Percentiles rank a stretch among this genome's conserved stretches.
Evolutionary conservation across 1,284 basidiomycete species (phyloP).

Genomic region (Laetiporus sulphureus): DNA sequence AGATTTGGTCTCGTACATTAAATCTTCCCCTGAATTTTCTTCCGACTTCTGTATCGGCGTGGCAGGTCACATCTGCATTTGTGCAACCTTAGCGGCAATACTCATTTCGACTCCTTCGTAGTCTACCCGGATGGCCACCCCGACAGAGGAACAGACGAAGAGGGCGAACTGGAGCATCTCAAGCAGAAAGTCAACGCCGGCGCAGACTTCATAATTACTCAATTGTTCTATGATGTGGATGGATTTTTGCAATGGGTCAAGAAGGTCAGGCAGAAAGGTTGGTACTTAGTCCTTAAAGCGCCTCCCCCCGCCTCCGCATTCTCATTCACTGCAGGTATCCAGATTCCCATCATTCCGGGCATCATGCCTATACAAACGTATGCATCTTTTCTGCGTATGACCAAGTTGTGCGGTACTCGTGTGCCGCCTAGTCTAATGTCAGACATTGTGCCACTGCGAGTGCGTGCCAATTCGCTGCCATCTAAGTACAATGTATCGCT

Average conservation of each 20-base stretch:
- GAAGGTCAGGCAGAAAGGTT: slow-evolving; percentile 69
- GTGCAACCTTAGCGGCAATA: slow-evolving; percentile 16
- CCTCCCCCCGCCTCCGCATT: neutral
- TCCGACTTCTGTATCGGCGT: slow-evolving; percentile 90
- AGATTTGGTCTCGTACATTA: slow-evolving; percentile 91
- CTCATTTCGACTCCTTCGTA: slow-evolving; percentile 19
- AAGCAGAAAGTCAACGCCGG: slow-evolving; percentile 93
- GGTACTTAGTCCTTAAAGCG: slow-evolving; percentile 18
- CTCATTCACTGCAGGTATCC: slow-evolving; percentile 59
- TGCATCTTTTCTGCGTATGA: slow-evolving; percentile 86
- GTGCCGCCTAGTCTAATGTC: slow-evolving; percentile 70
- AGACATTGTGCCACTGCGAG: slow-evolving; percentile 75
- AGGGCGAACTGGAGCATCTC: slow-evolving; percentile 72
- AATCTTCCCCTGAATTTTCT: slow-evolving; percentile 71
- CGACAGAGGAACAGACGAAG: slow-evolving; percentile 55
- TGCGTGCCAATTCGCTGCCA: slow-evolving; percentile 39
- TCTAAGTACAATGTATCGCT: too few relatives aligned
- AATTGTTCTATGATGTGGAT: slow-evolving; percentile 95
- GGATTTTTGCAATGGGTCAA: slow-evolving; percentile 77
- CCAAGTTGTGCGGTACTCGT: slow-evolving; percentile 80
- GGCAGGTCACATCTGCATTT: slow-evolving; percentile 46
- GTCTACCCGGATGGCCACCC: slow-evolving; percentile 94
- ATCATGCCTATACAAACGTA: slow-evolving; percentile 99
- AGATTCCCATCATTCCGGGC: slow-evolving; percentile 88
- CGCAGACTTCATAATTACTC: slow-evolving; percentile 94